Conservation (phyloP, 2,329 filamentous ascomycete species). For the Calonectria hawksworthii region DNA sequence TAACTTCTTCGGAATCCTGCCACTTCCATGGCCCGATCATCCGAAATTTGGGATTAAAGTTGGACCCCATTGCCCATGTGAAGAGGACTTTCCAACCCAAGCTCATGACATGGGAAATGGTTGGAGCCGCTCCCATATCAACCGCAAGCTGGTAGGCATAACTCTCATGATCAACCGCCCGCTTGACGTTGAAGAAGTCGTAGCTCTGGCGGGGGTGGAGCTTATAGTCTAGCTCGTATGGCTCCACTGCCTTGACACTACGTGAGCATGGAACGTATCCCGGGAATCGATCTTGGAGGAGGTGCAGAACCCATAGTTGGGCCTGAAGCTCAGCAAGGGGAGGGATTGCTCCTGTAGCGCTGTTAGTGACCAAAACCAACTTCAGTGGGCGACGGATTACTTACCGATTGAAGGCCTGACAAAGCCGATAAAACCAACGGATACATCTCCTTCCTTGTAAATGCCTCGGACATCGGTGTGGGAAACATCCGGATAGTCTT, state of each 20-base stretch:
- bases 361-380: not conserved
- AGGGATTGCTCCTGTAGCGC: constrained; percentile 58
- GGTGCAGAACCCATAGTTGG: constrained; percentile 60
- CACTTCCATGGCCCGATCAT: constrained; percentile 60
- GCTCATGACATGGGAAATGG: constrained; percentile 50
- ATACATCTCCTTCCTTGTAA: constrained; percentile 58
- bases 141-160: constrained; percentile 65
- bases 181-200: constrained; percentile 51
- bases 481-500: constrained; percentile 57
- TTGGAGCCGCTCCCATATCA: constrained; percentile 61
- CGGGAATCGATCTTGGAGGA: constrained; percentile 51
- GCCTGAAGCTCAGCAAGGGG: constrained; percentile 64
- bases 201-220: constrained; percentile 53
- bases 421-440: constrained; percentile 62
- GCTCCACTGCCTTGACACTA: constrained; percentile 43
- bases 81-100: constrained; percentile 55
- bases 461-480: constrained; percentile 67
- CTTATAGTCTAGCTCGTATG: constrained; percentile 57
- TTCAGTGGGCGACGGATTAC: not conserved
- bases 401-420: constrained; percentile 59
- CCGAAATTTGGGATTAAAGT: constrained; percentile 65
- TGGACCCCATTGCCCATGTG: constrained; percentile 63
- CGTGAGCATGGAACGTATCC: constrained; percentile 29
- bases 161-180: constrained; percentile 63
- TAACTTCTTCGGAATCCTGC: constrained; percentile 51